Percentiles rank a stretch among this genome's conserved stretches.
Evolutionary conservation across 164 flowering plant genomes (phyloP).

Genomic region (Cinnamomum chago): DNA sequence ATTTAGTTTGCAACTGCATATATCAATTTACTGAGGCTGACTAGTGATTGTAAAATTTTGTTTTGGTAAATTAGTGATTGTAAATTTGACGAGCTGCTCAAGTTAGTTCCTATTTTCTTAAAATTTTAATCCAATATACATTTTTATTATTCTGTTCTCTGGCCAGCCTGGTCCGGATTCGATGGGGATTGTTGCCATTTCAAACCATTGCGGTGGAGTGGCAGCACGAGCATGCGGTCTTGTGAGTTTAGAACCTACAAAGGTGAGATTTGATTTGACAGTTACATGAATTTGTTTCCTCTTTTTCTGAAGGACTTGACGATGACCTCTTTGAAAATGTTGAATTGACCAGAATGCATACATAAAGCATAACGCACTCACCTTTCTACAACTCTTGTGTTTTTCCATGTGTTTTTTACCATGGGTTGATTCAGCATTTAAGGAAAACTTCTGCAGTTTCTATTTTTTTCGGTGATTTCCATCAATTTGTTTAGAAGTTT

Average conservation of each 20-base stretch:
- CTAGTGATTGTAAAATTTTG: not conserved
- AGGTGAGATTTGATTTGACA: constrained; percentile 28
- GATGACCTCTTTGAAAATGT: not conserved
- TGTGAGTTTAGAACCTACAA: constrained; percentile 60
- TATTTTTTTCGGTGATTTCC: not conserved
- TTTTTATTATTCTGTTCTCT: not conserved
- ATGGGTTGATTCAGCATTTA: not conserved
- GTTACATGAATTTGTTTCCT: not conserved
- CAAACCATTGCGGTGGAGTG: constrained; percentile 66
- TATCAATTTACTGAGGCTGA: not conserved
- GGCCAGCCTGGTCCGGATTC: constrained; percentile 92
- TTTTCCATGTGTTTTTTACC: not conserved
- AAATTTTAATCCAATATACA: not conserved
- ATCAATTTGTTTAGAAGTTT: not conserved
- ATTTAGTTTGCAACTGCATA: not conserved
- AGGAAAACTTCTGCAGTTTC: not conserved
- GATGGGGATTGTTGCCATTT: constrained; percentile 70
- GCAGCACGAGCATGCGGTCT: constrained; percentile 80
- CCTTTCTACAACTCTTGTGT: not conserved
- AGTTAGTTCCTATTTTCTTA: not conserved
- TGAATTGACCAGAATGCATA: not conserved
- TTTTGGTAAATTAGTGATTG: not conserved
- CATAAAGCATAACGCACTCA: not conserved
- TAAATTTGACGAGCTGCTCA: not conserved
- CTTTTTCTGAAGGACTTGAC: not conserved